phyloP scores from a whole-genome alignment of 106 monocot genomes.

The Triglochin maritima region DNA sequence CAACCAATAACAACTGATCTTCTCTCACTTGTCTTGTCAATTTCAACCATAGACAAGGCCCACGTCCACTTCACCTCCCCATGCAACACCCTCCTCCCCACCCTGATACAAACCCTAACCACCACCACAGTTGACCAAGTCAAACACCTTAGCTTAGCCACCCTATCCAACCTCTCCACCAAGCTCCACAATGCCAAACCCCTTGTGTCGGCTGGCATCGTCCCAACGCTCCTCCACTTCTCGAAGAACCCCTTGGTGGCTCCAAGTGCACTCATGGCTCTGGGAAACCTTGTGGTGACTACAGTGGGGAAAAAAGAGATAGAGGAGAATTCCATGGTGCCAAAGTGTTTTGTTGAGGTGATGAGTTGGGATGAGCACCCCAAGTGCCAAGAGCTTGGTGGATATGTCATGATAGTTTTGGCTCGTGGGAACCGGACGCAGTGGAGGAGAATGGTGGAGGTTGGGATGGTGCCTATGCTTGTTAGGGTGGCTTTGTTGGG shows the following conservation, averaged over 20 bases:
- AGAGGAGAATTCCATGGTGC: constrained; percentile 26
- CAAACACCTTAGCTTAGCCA: constrained; percentile 25
- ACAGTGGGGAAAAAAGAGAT: constrained; percentile 28
- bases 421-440: constrained; percentile 22
- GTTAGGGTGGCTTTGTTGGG: constrained; percentile 59
- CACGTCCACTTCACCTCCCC: constrained; percentile 10
- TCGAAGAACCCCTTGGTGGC: constrained; percentile 3
- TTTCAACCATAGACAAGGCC: constrained; percentile 51
- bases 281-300: constrained; percentile 38
- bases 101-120: constrained; percentile 25
- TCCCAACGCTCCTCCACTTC: constrained; percentile 28
- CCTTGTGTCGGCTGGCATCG: constrained; percentile 28
- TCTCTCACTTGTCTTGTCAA: constrained; percentile 40
- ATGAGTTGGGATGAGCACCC: constrained; percentile 34
- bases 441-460: constrained; percentile 30
- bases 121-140: background rate
- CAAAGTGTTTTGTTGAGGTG: constrained; percentile 29
- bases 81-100: constrained; percentile 29
- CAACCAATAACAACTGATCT: constrained; percentile 15
- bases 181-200: constrained; percentile 38
- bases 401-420: constrained; percentile 45
- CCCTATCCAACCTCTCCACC: constrained; percentile 52
- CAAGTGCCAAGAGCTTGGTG: constrained; percentile 45
- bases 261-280: constrained; percentile 26
- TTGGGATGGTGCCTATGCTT: constrained; percentile 38